Conservation (phyloP, 169 alveolate genomes). For the Theileria annulata region DNA sequence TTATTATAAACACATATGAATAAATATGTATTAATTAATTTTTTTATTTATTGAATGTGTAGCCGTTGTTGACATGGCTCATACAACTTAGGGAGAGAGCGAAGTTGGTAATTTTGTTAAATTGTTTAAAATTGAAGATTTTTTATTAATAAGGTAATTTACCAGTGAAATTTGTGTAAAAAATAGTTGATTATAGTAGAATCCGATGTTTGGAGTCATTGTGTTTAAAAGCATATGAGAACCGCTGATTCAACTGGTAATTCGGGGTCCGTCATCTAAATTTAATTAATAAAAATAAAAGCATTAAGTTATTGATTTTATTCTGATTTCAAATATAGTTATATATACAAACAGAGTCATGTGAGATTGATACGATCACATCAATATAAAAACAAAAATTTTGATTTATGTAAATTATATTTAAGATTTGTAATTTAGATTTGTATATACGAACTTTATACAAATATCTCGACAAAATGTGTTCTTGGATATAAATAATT, state of each 20-base stretch:
- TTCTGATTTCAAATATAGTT: too few species aligned
- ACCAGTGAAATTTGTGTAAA: not conserved
- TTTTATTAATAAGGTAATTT: too few species aligned
- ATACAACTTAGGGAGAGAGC: not conserved
- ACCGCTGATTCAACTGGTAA: not conserved
- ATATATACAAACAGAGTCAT: not conserved
- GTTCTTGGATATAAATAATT: constrained; percentile 17
- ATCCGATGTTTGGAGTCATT: not conserved
- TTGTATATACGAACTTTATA: not conserved
- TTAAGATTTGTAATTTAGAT: not conserved
- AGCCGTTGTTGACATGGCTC: not conserved
- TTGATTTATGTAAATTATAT: constrained; percentile 11
- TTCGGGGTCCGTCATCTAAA: not conserved
- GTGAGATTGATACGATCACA: not conserved
- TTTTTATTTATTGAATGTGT: not conserved
- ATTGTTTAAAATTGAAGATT: too few species aligned
- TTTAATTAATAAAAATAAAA: too few species aligned
- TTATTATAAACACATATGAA: too few species aligned
- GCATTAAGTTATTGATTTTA: not conserved
- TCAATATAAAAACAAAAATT: not conserved
- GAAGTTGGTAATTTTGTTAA: too few species aligned
- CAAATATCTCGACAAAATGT: not conserved
- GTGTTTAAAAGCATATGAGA: not conserved
- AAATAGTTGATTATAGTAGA: too few species aligned
- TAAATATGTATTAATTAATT: too few species aligned